Evolutionary conservation across 768 basidiomycete genomes (phyloP).

Genomic region (Coprinellus micaceus): DNA sequence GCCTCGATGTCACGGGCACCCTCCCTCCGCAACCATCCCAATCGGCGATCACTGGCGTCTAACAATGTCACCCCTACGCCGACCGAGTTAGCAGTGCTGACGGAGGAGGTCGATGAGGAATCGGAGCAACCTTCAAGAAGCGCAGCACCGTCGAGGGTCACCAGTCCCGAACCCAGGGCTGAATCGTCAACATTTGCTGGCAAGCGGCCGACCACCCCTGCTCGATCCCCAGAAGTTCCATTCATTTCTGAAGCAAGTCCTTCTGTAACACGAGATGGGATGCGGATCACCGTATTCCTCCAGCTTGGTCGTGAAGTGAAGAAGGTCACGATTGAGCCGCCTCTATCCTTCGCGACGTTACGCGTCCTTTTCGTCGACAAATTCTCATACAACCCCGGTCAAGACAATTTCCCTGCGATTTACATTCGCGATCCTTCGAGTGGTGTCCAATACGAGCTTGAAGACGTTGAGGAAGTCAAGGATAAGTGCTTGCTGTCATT

Average conservation of each 20-base stretch:
- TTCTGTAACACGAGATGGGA: too few relatives aligned
- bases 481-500: conserved; percentile 85
- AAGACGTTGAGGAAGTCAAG: conserved; percentile 89
- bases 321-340: conserved; percentile 71
- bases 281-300: conserved; percentile 76
- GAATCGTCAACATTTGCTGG: background rate
- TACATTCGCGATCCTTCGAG: conserved; percentile 91
- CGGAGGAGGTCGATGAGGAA: conserved; percentile 70
- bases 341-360: conserved; percentile 67
- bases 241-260: conserved; percentile 23
- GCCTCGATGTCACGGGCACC: conserved; percentile 44
- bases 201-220: conserved; percentile 21
- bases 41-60: conserved; percentile 66
- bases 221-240: conserved; percentile 16
- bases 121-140: conserved; percentile 19
- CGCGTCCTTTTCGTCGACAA: conserved; percentile 90
- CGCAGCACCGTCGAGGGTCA: conserved; percentile 27
- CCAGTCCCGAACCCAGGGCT: conserved; percentile 36
- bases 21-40: conserved; percentile 46
- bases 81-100: conserved; percentile 69
- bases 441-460: conserved; percentile 92
- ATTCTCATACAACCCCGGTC: conserved; percentile 90
- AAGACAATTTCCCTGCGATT: conserved; percentile 92
- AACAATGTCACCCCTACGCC: conserved; percentile 54
- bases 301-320: conserved; percentile 90